Percentiles rank a stretch among this genome's conserved stretches.
Conservation (phyloP, 495 filamentous ascomycete species). For the Aspergillus cavernicola region DNA sequence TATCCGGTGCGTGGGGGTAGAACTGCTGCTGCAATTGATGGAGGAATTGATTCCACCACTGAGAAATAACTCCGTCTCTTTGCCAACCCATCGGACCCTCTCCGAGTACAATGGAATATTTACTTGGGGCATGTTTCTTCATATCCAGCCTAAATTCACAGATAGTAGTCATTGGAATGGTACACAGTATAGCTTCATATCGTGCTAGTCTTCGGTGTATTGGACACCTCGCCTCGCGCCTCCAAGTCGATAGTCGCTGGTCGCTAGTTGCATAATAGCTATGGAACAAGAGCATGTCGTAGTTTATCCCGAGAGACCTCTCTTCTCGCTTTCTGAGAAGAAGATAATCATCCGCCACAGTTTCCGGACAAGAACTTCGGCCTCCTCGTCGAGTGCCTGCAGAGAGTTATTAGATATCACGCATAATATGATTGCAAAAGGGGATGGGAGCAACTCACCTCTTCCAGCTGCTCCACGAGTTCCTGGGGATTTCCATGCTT, state of each 20-base stretch:
- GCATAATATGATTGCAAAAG: conserved; percentile 1
- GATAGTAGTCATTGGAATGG: not conserved
- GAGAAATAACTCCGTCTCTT: conserved; percentile 2
- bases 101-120: conserved; percentile 22
- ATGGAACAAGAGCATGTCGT: not conserved
- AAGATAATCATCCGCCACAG: conserved; percentile 98
- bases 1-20: conserved; percentile 7
- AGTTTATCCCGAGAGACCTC: conserved; percentile 67
- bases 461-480: conserved; percentile 77
- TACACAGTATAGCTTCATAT: not conserved
- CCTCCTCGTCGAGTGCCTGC: conserved; percentile 90
- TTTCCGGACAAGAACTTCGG: conserved; percentile 90
- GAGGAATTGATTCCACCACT: conserved; percentile 34
- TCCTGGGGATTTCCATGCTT: conserved; percentile 73
- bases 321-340: conserved; percentile 93
- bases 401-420: conserved; percentile 29
- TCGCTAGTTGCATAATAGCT: too few species aligned
- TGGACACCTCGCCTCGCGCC: not conserved
- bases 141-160: not conserved
- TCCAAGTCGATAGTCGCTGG: not conserved
- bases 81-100: conserved; percentile 21
- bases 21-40: conserved; percentile 24
- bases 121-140: too few species aligned
- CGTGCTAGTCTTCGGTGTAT: not conserved
- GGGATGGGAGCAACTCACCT: conserved; percentile 52